Base-by-base conservation (phyloP, 148 eudicot genomes). In the Mesembryanthemum crystallinum region DNA sequence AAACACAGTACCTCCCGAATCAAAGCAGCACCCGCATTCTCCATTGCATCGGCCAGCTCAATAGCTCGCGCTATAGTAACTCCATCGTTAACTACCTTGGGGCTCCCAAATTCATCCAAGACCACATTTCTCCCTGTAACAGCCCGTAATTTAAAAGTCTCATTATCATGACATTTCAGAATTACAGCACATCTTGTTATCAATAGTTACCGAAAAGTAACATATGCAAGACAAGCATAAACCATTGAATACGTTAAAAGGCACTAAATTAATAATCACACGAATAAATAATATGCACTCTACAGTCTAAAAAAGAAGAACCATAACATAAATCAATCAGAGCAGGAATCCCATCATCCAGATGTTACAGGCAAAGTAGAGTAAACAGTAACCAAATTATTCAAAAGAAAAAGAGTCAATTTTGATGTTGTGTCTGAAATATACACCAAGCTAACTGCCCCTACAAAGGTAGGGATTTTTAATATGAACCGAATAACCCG, bases 11-110 rank as follows among this genome's bases (percentile, higher is more conserved):
- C 98, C 97, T 95, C 99, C 28, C 97, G 87, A 54, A 95, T 92
- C 35, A 95, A 85, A 77, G 97, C 94, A 60, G 99, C 99, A 71
- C 99, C 99, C 39, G 97, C 96, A 80, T 95, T 95, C 75, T 95
- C 99, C 97, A 95, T 92, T 8, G 97, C 79, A 87, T 95, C 94
- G n/a, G 97, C 86, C 27, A 95, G 73, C 82, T 95, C 99, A 75
- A 95, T 95, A 75, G 97, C 99, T 37, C 99, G 86, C 52, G 99
- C 99, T 76, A 95, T 92, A 21, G 99, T 92, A 55, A 95, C 99
- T 35, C 99, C 99, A 74, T 95, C 99, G 81, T 95, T 95, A 74
- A 92, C 97, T 24, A 95, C 97, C 77, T 83, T 95, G 0, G 97
- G 97, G 85, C 85, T 72, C 7, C 97, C 99, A 69, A 81, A 95